Evolutionary conservation across 208 protist species (phyloP).

Genomic region (Eutreptiella sp.): DNA sequence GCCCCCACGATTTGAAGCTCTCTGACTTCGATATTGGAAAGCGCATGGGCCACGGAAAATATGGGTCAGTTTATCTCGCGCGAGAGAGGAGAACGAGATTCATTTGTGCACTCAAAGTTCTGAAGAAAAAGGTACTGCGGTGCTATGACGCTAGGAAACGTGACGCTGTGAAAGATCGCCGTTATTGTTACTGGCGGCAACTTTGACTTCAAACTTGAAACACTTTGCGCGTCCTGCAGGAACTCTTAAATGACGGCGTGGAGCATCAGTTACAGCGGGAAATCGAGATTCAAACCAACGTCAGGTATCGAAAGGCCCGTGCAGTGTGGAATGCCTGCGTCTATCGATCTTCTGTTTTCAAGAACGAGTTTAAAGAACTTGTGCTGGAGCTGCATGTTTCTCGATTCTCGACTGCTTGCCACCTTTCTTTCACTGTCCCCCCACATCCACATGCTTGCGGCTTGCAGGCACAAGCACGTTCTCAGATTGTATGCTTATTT

Average conservation of each 20-base stretch:
- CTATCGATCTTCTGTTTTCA: background rate
- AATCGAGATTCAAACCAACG: constrained; percentile 98
- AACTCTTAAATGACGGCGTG: constrained; percentile 87
- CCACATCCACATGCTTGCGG: no score
- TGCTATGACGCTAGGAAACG: no score
- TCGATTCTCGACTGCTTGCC: background rate
- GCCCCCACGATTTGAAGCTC: constrained; percentile 66
- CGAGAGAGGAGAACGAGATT: constrained; percentile 92
- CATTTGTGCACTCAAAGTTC: constrained; percentile 95
- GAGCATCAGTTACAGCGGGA: constrained; percentile 95
- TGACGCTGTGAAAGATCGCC: no score
- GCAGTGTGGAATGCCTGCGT: background rate
- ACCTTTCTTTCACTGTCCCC: background rate
- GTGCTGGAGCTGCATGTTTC: no score
- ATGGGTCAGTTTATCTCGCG: constrained; percentile 97
- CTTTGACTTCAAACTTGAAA: no score
- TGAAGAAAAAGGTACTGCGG: no score
- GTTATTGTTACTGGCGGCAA: no score
- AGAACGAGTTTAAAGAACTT: no score
- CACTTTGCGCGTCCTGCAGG: no score
- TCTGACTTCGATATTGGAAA: constrained; percentile 89
- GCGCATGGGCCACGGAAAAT: constrained; percentile 91
- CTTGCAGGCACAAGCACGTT: constrained; percentile 95
- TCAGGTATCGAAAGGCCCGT: no score
- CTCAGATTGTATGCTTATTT: constrained; percentile 96